Conservation (phyloP, 2,329 filamentous ascomycete species). For the Metarhizium rileyi region DNA sequence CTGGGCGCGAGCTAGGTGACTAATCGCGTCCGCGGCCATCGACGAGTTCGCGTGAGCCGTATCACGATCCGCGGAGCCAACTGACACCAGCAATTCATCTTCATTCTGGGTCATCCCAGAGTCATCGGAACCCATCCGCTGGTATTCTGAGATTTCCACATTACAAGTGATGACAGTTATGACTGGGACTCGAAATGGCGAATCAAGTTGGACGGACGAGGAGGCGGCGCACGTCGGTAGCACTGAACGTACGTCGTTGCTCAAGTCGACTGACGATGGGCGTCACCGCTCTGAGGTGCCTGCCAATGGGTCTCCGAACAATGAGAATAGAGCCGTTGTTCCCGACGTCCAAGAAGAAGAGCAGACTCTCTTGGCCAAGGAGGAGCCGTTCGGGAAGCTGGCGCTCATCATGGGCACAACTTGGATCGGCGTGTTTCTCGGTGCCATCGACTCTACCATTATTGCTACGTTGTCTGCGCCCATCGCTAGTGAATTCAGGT, state of each 20-base stretch:
- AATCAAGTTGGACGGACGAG: not conserved
- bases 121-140: not conserved
- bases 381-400: conserved; percentile 38
- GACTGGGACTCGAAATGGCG: not conserved
- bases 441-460: conserved; percentile 65
- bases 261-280: not conserved
- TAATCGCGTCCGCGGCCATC: no score
- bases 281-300: not conserved
- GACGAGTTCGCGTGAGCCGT: no score
- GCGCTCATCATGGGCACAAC: conserved; percentile 44
- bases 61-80: no score
- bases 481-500: conserved; percentile 75
- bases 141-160: not conserved
- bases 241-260: conserved; percentile 7
- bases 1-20: no score
- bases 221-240: not conserved
- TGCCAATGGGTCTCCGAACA: not conserved
- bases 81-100: not conserved
- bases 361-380: conserved; percentile 36
- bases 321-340: conserved; percentile 9
- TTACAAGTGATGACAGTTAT: not conserved
- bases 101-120: not conserved
- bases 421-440: conserved; percentile 53
- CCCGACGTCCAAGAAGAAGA: conserved; percentile 26
- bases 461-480: conserved; percentile 78